These are phyloP conservation scores for Clavariopsis aquatica DNA, from an alignment of 495 filamentous ascomycete genomes.

Conservation along the genomic window DNA sequence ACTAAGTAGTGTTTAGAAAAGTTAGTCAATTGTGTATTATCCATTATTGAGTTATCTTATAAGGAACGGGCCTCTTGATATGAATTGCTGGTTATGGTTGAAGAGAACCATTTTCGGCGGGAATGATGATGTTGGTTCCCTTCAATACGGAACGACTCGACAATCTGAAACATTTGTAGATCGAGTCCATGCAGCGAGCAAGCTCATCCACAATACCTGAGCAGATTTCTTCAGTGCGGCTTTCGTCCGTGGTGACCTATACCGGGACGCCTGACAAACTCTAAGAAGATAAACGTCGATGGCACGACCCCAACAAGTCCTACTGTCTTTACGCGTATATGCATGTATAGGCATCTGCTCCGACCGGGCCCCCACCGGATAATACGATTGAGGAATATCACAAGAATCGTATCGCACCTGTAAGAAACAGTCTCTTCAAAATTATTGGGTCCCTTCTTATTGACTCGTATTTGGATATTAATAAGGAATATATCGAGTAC, in stretches of 20 bases:
- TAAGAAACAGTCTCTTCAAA: conserved; percentile 55
- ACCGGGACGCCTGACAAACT: conserved; percentile 48
- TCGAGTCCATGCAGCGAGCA: too few relatives aligned
- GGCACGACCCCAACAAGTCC: conserved; percentile 45
- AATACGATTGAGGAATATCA: conserved; percentile 51
- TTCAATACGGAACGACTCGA: too few relatives aligned
- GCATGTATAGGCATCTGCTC: conserved; percentile 57
- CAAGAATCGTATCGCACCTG: conserved; percentile 54
- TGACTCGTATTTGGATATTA: conserved; percentile 53
- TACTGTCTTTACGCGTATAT: conserved; percentile 53
- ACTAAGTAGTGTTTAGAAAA: conserved; percentile 57
- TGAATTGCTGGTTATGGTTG: too few relatives aligned
- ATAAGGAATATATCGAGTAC: conserved; percentile 52
- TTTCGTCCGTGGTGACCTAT: too few relatives aligned
- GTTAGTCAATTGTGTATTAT: conserved; percentile 58
- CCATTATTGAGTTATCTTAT: too few relatives aligned
- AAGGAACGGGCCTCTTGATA: conserved; percentile 53
- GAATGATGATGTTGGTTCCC: too few relatives aligned
- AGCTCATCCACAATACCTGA: too few relatives aligned
- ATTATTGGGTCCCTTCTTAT: conserved; percentile 60
- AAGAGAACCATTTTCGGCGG: too few relatives aligned
- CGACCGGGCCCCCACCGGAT: conserved; percentile 51
- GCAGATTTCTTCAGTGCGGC: too few relatives aligned
- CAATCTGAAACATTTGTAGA: too few relatives aligned
- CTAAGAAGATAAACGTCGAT: conserved; percentile 59